A percentile compares a stretch with the other conserved stretches of the same genome.
phyloP scores from a whole-genome alignment of 305 asterid genomes.

The Striga hermonthica region DNA sequence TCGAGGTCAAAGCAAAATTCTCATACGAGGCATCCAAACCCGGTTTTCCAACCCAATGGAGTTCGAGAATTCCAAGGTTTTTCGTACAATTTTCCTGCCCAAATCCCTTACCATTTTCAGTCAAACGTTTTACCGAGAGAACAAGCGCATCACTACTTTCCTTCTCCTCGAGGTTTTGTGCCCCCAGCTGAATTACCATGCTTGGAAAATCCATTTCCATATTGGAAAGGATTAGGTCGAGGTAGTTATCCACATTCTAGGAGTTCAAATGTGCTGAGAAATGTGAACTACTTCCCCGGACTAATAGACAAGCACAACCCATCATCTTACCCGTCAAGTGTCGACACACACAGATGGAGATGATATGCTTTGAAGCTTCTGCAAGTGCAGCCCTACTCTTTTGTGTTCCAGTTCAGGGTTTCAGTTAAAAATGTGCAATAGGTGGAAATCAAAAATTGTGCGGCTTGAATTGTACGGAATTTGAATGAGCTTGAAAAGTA shows the following conservation, averaged over 20 bases:
- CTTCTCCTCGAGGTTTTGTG: slow-evolving; percentile 23
- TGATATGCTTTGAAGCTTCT: slow-evolving; percentile 7
- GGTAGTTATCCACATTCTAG: slow-evolving; percentile 26
- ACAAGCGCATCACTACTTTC: slow-evolving; percentile 9
- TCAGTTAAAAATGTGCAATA: not conserved
- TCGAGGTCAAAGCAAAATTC: slow-evolving; percentile 27
- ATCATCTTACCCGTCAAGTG: slow-evolving; percentile 6
- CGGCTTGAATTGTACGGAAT: too few relatives aligned
- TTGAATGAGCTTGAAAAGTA: too few relatives aligned
- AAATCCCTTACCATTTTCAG: slow-evolving; percentile 25
- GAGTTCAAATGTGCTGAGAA: not conserved
- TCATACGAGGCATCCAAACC: slow-evolving; percentile 32
- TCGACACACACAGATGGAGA: slow-evolving; percentile 25
- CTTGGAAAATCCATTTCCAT: slow-evolving; percentile 12
- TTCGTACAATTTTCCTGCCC: slow-evolving; percentile 27
- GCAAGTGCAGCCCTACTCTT: not conserved
- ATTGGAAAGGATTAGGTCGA: slow-evolving; percentile 23
- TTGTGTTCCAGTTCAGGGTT: not conserved
- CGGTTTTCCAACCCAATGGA: slow-evolving; percentile 23
- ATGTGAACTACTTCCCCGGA: slow-evolving; percentile 20
- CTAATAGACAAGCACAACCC: slow-evolving; percentile 11
- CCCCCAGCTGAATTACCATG: slow-evolving; percentile 5
- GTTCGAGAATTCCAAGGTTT: slow-evolving; percentile 32
- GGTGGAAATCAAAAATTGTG: not conserved
- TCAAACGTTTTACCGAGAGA: slow-evolving; percentile 27